Evolutionary conservation across 768 basidiomycete species (phyloP), one percentile per base, ranked within the genome.

Genomic region (Sporobolomyces pararoseus): DNA sequence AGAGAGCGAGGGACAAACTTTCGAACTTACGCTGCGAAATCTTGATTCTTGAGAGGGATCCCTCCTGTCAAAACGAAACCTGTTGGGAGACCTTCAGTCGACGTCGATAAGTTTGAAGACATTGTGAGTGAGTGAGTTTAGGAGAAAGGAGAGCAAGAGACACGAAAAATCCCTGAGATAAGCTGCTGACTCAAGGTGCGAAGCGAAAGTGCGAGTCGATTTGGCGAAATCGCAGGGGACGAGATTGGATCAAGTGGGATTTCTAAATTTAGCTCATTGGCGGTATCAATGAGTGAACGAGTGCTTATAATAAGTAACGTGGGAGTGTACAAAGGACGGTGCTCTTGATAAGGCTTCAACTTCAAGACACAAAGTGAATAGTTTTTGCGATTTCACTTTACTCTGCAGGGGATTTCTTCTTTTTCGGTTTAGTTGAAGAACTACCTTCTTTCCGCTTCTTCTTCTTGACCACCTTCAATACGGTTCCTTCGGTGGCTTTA

Each of bases 381-480:
- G n/a, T n/a, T n/a, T n/a, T n/a, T n/a, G n/a, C n/a, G n/a, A n/a
- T n/a, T n/a, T n/a, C n/a, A n/a, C n/a, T n/a, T n/a, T n/a, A n/a
- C n/a, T n/a, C n/a, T n/a, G n/a, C n/a, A n/a, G 59, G 34, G 9
- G 46, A 16, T 34, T 31, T 49, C 61, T 59, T 69, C 71, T 62
- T 63, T 52, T 66, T 66, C 42, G 39, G 39, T 39, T 50, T 50
- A 44, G 67, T 50, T 34, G 25, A 4, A 27, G 42, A 37, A n/a
- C 4, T 32, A 7, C n/a, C 50, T 29, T 34, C 52, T 3, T 66
- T 59, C 55, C n/a, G 27, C 57, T 68, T 64, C 63, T 70, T 72
- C 63, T 72, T 72, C 63, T 68, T 72, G 52, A 72, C 71, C 1
- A 72, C 71, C 66, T 72, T 72, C 31, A 63, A 49, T 29, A 55